A percentile compares a stretch with the other conserved stretches of the same genome.
These are phyloP conservation scores for Botrytis deweyae DNA, from an alignment of 2,329 filamentous ascomycete genomes.

Conservation along the genomic window DNA sequence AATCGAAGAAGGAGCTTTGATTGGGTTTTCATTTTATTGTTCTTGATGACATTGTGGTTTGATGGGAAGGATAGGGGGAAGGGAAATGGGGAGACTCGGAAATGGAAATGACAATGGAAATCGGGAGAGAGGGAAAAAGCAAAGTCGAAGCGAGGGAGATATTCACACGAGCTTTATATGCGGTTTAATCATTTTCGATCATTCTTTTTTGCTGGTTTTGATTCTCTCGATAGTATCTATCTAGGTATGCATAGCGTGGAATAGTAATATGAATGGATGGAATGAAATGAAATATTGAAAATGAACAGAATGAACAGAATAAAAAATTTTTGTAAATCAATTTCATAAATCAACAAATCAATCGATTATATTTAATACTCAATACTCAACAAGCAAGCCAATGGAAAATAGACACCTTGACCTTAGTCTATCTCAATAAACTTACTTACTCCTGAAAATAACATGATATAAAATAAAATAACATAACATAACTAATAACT, in stretches of 20 bases:
- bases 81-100: not conserved
- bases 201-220: not conserved
- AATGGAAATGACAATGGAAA: not conserved
- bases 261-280: not conserved
- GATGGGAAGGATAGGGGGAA: not conserved
- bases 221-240: not conserved
- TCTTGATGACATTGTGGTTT: not conserved
- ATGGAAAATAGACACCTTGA: too few relatives aligned
- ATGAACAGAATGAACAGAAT: too few relatives aligned
- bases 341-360: too few relatives aligned
- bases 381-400: too few relatives aligned
- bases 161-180: not conserved
- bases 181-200: not conserved
- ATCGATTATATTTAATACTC: too few relatives aligned
- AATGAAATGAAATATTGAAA: not conserved
- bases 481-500: too few relatives aligned
- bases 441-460: too few relatives aligned
- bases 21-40: not conserved
- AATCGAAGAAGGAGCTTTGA: constrained; percentile 28
- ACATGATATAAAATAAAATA: too few relatives aligned
- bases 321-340: too few relatives aligned
- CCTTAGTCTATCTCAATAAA: too few relatives aligned
- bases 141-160: not conserved
- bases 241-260: not conserved
- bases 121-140: not conserved